These are phyloP conservation scores for Colletotrichum aenigma DNA, from an alignment of 2,329 filamentous ascomycete species.

Conservation along the genomic window DNA sequence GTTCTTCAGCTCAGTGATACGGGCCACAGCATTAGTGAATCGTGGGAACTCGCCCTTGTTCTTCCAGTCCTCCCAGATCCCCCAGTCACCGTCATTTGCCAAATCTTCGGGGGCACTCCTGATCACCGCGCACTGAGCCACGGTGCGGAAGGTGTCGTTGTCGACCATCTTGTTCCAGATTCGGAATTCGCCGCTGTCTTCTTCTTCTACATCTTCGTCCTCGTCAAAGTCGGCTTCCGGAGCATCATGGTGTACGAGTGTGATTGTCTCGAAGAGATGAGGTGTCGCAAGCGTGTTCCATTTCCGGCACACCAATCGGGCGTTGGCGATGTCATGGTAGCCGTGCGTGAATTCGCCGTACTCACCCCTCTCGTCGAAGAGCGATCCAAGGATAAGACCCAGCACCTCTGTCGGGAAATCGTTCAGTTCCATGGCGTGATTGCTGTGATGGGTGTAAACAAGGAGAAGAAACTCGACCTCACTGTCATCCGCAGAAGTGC, in stretches of 20 bases:
- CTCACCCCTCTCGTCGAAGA: neutral
- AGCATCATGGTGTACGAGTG: neutral
- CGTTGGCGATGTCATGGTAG: neutral
- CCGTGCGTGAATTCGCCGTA: neutral
- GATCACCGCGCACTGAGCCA: slow-evolving; percentile 20
- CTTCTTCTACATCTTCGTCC: neutral
- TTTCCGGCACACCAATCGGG: slow-evolving; percentile 23
- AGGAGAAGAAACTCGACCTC: neutral
- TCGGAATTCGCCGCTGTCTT: neutral
- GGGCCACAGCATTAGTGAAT: neutral
- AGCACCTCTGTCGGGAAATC: neutral
- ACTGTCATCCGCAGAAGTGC: neutral
- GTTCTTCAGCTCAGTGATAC: slow-evolving; percentile 15
- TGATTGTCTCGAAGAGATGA: slow-evolving; percentile 14
- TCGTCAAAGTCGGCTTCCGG: neutral
- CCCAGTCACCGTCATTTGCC: neutral
- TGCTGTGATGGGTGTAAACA: neutral
- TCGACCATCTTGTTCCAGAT: neutral
- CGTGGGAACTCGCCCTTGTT: neutral
- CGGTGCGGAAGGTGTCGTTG: neutral
- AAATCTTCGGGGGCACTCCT: slow-evolving; percentile 17
- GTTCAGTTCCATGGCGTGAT: neutral
- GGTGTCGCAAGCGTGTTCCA: slow-evolving; percentile 14
- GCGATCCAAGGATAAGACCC: neutral
- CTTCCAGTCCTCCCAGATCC: neutral